A percentile compares a stretch with the other conserved stretches of the same genome.
Conservation (phyloP, 148 eudicot genomes). For the Amaranthus hypochondriacus region DNA sequence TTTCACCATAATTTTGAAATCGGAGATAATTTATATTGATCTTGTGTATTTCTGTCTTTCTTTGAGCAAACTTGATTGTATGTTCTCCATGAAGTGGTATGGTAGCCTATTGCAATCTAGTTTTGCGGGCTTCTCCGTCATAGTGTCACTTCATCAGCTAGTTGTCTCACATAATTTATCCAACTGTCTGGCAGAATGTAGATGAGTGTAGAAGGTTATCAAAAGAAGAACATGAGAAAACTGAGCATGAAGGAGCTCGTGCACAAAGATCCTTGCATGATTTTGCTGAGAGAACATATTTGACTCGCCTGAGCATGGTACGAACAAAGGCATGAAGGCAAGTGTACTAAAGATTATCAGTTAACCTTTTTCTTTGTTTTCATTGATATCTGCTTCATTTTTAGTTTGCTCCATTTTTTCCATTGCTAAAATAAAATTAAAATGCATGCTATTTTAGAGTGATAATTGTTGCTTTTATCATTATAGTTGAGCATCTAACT, state of each 20-base stretch:
- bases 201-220: conserved; percentile 55
- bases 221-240: conserved; percentile 58
- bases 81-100: not conserved
- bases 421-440: not conserved
- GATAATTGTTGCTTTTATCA: too few relatives aligned
- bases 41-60: not conserved
- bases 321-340: conserved; percentile 42
- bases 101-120: not conserved
- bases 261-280: conserved; percentile 74
- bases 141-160: not conserved
- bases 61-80: not conserved
- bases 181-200: conserved; percentile 50
- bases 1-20: not conserved
- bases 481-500: too few relatives aligned
- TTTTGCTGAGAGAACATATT: conserved; percentile 87
- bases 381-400: not conserved
- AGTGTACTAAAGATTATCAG: not conserved
- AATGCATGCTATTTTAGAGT: too few relatives aligned
- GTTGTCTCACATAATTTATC: conserved; percentile 12
- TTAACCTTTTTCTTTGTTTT: not conserved
- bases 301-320: conserved; percentile 64
- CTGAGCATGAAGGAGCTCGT: conserved; percentile 52
- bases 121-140: not conserved
- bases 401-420: not conserved
- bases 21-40: not conserved